phyloP scores from a whole-genome alignment of 2,329 filamentous ascomycete species.

The Claviceps digitariae region DNA sequence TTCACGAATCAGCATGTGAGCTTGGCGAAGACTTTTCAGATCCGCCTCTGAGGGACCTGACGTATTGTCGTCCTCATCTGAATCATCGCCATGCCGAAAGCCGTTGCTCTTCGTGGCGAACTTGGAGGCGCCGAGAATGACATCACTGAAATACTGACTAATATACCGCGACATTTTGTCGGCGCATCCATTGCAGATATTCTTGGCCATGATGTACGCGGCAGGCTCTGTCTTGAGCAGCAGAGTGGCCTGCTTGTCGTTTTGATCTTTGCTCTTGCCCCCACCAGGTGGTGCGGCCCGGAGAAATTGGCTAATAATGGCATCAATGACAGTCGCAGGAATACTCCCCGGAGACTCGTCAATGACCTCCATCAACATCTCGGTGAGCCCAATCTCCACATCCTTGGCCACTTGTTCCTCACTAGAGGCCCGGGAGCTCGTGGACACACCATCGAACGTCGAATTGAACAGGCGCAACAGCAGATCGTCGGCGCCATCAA shows the following conservation, averaged over 20 bases:
- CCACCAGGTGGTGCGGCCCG: conserved; percentile 62
- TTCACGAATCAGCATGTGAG: conserved; percentile 78
- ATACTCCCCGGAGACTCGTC: conserved; percentile 66
- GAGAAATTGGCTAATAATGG: conserved; percentile 91
- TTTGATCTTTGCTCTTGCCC: conserved; percentile 47
- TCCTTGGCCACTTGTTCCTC: conserved; percentile 83
- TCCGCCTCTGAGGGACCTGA: conserved; percentile 67
- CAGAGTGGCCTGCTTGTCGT: conserved; percentile 69
- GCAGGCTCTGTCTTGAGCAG: conserved; percentile 78
- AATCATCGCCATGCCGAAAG: conserved; percentile 45
- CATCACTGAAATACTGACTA: conserved; percentile 92
- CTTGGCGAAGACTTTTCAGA: conserved; percentile 75
- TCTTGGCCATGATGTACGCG: conserved; percentile 93
- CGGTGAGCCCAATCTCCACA: conserved; percentile 83
- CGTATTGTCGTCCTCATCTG: conserved; percentile 47
- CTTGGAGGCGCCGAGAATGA: conserved; percentile 76
- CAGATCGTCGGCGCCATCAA: conserved; percentile 68
- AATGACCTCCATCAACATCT: conserved; percentile 70
- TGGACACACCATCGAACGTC: conserved; percentile 85
- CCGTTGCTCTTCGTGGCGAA: conserved; percentile 42
- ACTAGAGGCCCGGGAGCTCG: conserved; percentile 56
- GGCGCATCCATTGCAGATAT: conserved; percentile 74
- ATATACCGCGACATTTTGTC: conserved; percentile 94
- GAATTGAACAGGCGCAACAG: conserved; percentile 71
- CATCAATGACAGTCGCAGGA: conserved; percentile 71